These are phyloP conservation scores for Ophiosphaerella narmari DNA, from an alignment of 2,329 filamentous ascomycete genomes.

Conservation along the genomic window DNA sequence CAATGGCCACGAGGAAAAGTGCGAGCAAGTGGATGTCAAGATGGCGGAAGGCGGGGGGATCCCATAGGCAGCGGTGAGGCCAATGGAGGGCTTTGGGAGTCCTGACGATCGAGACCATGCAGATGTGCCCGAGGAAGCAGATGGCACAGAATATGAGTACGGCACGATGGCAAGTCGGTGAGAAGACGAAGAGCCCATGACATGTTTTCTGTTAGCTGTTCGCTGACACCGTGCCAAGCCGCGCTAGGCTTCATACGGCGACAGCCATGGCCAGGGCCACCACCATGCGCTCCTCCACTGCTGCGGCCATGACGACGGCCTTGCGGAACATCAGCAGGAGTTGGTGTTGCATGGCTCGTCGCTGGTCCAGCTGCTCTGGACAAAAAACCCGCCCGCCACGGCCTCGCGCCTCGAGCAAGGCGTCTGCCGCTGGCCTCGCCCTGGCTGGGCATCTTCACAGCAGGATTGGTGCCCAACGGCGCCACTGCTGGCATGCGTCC, in stretches of 20 bases:
- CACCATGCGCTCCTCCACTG: not conserved
- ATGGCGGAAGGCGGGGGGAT: constrained; percentile 22
- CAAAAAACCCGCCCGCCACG: not conserved
- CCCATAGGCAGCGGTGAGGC: constrained; percentile 31
- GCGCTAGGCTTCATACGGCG: constrained; percentile 1
- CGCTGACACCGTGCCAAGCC: too few species aligned
- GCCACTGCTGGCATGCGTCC: constrained; percentile 25
- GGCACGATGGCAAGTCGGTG: too few species aligned
- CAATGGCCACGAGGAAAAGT: constrained; percentile 34
- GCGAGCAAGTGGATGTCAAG: constrained; percentile 11
- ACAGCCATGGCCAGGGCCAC: not conserved
- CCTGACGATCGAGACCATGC: constrained; percentile 22
- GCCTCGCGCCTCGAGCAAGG: constrained; percentile 10
- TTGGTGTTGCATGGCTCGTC: not conserved
- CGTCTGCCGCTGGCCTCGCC: constrained; percentile 4
- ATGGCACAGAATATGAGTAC: too few species aligned
- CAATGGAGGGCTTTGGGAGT: constrained; percentile 11
- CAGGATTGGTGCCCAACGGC: constrained; percentile 32
- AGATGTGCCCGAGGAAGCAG: constrained; percentile 27
- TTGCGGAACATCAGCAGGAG: too few species aligned
- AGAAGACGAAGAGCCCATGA: too few species aligned
- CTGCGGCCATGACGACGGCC: not conserved
- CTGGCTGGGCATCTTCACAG: constrained; percentile 18
- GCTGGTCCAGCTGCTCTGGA: not conserved
- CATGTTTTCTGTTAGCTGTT: too few species aligned